Evolutionary conservation across 2,329 filamentous ascomycete genomes (phyloP).

Genomic region (Corinectria fuckeliana): DNA sequence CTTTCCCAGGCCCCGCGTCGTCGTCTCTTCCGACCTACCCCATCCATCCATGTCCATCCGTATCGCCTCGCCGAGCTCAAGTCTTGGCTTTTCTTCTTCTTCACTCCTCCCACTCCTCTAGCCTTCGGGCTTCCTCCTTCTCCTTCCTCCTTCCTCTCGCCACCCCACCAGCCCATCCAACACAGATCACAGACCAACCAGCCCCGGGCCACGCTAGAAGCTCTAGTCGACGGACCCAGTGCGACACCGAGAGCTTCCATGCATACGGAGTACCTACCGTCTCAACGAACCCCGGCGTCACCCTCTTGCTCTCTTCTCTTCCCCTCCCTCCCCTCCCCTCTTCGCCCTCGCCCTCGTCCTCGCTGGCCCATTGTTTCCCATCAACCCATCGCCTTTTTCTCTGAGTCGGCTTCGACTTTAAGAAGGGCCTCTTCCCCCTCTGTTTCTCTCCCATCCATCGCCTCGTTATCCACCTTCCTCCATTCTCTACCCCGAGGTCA

Average conservation of each 20-base stretch:
- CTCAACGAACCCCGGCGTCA: neutral
- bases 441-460: constrained; percentile 11
- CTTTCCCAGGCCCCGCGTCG: constrained; percentile 8
- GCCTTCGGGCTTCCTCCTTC: too few relatives aligned
- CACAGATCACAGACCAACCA: constrained; percentile 3
- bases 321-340: neutral
- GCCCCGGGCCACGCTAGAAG: constrained; percentile 17
- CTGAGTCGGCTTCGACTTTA: constrained; percentile 25
- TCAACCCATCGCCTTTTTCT: constrained; percentile 16
- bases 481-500: constrained; percentile 21
- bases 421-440: constrained; percentile 23
- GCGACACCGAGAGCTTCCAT: constrained; percentile 20
- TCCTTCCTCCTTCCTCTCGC: neutral
- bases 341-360: too few relatives aligned
- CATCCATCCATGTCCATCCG: constrained; percentile 33
- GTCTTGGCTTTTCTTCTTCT: constrained; percentile 29
- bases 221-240: constrained; percentile 15
- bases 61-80: constrained; percentile 18
- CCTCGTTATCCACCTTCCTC: neutral
- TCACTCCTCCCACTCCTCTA: neutral
- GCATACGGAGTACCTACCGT: neutral
- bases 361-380: constrained; percentile 16
- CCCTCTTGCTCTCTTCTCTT: neutral
- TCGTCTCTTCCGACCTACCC: constrained; percentile 27
- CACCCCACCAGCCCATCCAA: constrained; percentile 6